These are phyloP conservation scores for Fusarium camptoceras DNA, from an alignment of 2,329 filamentous ascomycete species.

Conservation along the genomic window DNA sequence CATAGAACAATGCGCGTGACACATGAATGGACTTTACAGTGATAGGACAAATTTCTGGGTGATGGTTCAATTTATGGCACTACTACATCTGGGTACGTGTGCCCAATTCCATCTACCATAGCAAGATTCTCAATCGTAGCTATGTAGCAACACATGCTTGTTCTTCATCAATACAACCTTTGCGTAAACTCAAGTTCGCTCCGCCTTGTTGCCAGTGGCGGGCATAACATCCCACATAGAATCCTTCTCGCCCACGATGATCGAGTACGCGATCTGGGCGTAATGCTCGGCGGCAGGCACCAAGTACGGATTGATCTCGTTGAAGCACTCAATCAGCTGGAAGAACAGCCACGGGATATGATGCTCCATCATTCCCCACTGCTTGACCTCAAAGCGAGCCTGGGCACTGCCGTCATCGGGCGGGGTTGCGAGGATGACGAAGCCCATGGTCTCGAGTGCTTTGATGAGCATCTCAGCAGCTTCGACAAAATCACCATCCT, in stretches of 20 bases:
- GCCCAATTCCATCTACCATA: not conserved
- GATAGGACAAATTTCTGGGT: fast-evolving
- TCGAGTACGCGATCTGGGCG: not conserved
- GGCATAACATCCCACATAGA: slow-evolving; percentile 1
- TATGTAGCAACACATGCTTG: not conserved
- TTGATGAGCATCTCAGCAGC: slow-evolving; percentile 1
- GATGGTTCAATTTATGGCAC: not conserved
- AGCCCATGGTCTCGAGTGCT: not conserved
- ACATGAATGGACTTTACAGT: fast-evolving
- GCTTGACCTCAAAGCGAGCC: not conserved
- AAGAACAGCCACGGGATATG: not conserved
- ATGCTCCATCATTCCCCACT: slow-evolving; percentile 1
- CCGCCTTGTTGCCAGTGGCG: not conserved
- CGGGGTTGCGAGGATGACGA: not conserved
- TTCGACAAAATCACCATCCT: not conserved
- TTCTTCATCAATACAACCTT: not conserved
- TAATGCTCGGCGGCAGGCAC: not conserved
- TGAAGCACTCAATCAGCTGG: not conserved
- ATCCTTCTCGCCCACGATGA: not conserved
- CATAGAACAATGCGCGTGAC: not conserved
- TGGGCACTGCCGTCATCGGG: not conserved
- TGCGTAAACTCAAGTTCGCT: not conserved
- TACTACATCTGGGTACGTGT: not conserved
- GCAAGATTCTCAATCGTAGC: not conserved
- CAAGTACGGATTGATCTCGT: not conserved